phyloP scores from a whole-genome alignment of 108 stramenopile species.

The Nitzschia putrida region DNA sequence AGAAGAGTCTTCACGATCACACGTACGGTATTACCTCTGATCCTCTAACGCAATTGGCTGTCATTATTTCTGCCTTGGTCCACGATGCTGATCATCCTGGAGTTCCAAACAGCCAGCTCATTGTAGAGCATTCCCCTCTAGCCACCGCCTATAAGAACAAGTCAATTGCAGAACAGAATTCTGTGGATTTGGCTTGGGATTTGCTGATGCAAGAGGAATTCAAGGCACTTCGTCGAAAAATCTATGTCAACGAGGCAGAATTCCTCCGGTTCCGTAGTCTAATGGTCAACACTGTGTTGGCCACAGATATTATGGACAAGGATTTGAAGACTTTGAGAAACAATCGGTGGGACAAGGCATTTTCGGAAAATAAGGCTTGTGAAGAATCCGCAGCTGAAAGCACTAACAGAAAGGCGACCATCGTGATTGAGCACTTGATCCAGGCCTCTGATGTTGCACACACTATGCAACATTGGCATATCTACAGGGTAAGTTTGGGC shows the following conservation, averaged over 20 bases:
- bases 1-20: constrained; percentile 9
- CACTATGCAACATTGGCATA: neutral
- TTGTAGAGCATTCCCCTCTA: constrained; percentile 18
- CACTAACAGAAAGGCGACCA: constrained; percentile 5
- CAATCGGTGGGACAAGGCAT: constrained; percentile 13
- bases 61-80: constrained; percentile 12
- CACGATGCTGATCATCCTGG: constrained; percentile 26
- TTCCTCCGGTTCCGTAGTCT: constrained; percentile 6
- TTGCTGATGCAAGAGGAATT: constrained; percentile 7
- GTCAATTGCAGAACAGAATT: constrained; percentile 55
- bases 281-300: constrained; percentile 5
- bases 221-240: neutral
- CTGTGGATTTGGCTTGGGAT: constrained; percentile 11
- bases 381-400: neutral
- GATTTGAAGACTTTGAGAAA: constrained; percentile 4
- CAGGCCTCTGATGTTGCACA: constrained; percentile 6
- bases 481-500: neutral
- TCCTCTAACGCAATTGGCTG: constrained; percentile 12
- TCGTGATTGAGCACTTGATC: constrained; percentile 12
- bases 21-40: constrained; percentile 19
- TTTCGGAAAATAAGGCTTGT: neutral
- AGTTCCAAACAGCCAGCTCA: constrained; percentile 33
- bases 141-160: constrained; percentile 61
- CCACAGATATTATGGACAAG: constrained; percentile 14
- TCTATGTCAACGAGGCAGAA: constrained; percentile 4